Conservation (phyloP, 495 filamentous ascomycete species). For the Barbatosphaeria neglecta region DNA sequence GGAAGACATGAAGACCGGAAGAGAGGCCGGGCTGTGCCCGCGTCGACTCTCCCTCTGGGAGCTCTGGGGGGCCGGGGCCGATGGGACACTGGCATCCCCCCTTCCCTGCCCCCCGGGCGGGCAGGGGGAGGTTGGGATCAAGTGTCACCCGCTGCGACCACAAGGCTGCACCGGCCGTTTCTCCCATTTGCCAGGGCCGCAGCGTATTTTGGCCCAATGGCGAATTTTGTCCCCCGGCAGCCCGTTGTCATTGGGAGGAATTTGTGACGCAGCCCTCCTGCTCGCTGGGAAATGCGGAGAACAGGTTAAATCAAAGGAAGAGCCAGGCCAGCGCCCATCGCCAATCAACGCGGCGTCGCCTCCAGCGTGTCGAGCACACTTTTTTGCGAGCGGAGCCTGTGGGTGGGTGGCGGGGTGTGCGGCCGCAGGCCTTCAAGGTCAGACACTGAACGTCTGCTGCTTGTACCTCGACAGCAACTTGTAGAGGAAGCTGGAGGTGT, state of each 20-base stretch:
- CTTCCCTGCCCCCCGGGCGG: neutral
- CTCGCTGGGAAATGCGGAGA: slow-evolving; percentile 1
- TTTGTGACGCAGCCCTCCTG: neutral
- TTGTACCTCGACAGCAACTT: too few relatives aligned
- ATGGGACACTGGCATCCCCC: neutral
- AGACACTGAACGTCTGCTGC: neutral
- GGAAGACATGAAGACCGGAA: neutral
- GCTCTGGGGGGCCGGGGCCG: too few relatives aligned
- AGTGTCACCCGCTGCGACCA: neutral
- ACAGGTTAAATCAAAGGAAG: neutral
- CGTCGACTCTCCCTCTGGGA: neutral
- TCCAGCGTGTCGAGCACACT: too few relatives aligned
- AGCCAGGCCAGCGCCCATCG: neutral
- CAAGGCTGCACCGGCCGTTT: slow-evolving; percentile 5
- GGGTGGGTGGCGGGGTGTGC: neutral
- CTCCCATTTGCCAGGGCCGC: neutral
- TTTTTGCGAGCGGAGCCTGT: neutral
- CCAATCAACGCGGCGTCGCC: neutral
- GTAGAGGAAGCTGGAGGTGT: too few relatives aligned
- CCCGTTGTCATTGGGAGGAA: slow-evolving; percentile 14
- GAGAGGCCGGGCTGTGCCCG: neutral
- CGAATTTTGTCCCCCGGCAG: neutral
- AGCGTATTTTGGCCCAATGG: slow-evolving; percentile 14
- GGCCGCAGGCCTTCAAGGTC: neutral
- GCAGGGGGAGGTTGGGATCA: neutral